Base-by-base conservation (phyloP, 148 eudicot genomes). In the Camellia sinensis region DNA sequence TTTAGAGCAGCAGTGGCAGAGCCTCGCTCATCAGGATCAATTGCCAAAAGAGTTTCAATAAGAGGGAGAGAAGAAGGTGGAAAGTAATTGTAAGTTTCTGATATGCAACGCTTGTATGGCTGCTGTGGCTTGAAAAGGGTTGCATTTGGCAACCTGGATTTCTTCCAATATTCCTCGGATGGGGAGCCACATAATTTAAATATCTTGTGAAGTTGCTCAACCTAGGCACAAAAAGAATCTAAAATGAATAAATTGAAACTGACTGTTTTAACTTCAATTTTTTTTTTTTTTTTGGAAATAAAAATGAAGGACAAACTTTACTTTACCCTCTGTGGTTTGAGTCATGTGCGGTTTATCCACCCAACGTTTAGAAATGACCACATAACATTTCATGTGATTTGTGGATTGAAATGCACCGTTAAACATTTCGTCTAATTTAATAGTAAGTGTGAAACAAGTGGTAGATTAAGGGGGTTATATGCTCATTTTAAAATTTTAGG, bases 1-100 rank as follows among this genome's bases (percentile, higher is more conserved):
- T 83, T 81, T 75, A 86, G 81, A 19, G 88, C 88, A 9, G 86
- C 77, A 46, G 86, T 67, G 61, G 88, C 85, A 63, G 85, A 73
- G 17, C 84, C 83, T 56, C 88, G 74, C 44, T 67, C 69, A 19
- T 53, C 64, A 1, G 88, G 88, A 48, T 86, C 84, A 6, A 86
- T 78, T 60, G 85, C 62, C 5, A 86, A 83, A 21, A 86, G 84
- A 22, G 67, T 77, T 74, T 86, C 88, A 40, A 83, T n/a, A 61
- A 86, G 72, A 69, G 73, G 76, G 57, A 86, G 82, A 22, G 86
- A 82, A 21, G 85, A 71, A 17, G 86, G 71, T 62, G 85, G 86
- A 21, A 83, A 86, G 62, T 86, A 71, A 57, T 78, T 86, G 82
- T 83, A 86, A n/a, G 80, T 62, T 44, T 86, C 84, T 14, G 82